Percentiles rank a stretch among this genome's conserved stretches.
Evolutionary conservation across 1,139 yeast genomes (phyloP).

Genomic region (Yamadazyma oceani): DNA sequence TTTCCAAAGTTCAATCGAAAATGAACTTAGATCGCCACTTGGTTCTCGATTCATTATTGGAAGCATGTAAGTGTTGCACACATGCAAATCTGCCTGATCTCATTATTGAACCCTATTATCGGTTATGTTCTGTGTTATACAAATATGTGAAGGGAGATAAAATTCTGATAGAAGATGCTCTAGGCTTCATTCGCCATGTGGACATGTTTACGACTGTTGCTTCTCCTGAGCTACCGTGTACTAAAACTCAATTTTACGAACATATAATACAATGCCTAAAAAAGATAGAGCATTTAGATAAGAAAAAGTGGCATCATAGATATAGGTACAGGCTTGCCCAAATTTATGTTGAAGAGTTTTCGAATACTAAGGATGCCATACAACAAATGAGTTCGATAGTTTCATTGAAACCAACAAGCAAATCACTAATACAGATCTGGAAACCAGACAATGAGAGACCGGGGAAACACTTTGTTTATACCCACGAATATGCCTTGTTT

Average conservation of each 20-base stretch:
- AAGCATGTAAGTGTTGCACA: constrained; percentile 28
- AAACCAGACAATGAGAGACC: constrained; percentile 89
- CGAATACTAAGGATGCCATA: constrained; percentile 54
- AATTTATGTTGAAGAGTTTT: constrained; percentile 55
- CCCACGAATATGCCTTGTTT: constrained; percentile 66
- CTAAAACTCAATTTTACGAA: constrained; percentile 25
- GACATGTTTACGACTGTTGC: constrained; percentile 10
- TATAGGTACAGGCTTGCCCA: constrained; percentile 76
- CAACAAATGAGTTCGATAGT: constrained; percentile 65
- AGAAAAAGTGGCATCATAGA: constrained; percentile 89
- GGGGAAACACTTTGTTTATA: constrained; percentile 87
- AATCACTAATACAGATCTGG: constrained; percentile 84
- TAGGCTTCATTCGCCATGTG: constrained; percentile 38
- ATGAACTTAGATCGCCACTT: constrained; percentile 26
- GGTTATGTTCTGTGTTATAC: constrained; percentile 55
- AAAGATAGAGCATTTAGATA: constrained; percentile 57
- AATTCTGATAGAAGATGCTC: constrained; percentile 37
- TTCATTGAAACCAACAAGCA: constrained; percentile 65
- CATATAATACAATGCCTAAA: constrained; percentile 28
- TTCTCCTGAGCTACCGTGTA: constrained; percentile 3
- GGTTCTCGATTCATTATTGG: constrained; percentile 39
- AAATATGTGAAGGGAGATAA: constrained; percentile 49
- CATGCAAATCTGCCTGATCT: constrained; percentile 22
- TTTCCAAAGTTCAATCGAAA: constrained; percentile 62
- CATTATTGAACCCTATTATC: constrained; percentile 74